phyloP scores from a whole-genome alignment of 345 rosid species.

The Eucalyptus cloeziana region DNA sequence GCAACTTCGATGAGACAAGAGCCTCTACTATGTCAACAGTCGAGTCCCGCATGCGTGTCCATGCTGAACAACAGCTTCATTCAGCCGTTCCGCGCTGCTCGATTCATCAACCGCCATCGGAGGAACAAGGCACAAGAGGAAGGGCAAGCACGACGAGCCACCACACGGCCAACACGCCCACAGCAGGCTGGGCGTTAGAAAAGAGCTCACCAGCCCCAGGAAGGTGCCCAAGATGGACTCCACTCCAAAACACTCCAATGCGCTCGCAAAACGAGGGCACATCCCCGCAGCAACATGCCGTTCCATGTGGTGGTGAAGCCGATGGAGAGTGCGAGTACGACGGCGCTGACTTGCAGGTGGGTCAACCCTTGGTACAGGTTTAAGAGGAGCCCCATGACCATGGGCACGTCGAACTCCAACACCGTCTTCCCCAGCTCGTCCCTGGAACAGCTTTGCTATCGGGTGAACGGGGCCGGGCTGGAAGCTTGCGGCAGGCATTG shows the following conservation, averaged over 20 bases:
- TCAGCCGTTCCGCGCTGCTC: not conserved
- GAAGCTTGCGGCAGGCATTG: not conserved
- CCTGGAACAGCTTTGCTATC: too few species aligned
- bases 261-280: not conserved
- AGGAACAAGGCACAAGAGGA: not conserved
- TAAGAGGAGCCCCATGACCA: not conserved
- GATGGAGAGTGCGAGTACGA: not conserved
- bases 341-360: not conserved
- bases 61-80: too few species aligned
- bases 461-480: not conserved
- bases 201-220: not conserved
- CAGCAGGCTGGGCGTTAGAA: not conserved
- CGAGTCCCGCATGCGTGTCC: too few species aligned
- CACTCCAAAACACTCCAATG: not conserved
- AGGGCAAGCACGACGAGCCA: not conserved
- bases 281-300: not conserved
- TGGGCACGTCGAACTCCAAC: not conserved
- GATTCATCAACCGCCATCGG: too few species aligned
- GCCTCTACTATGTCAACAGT: too few species aligned
- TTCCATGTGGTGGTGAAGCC: not conserved
- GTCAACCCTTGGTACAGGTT: not conserved
- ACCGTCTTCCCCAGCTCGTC: not conserved
- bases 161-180: not conserved
- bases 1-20: not conserved
- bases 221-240: not conserved